These are phyloP conservation scores for Wickerhamiella domercqiae DNA, from an alignment of 805 yeast species.

Conservation along the genomic window DNA sequence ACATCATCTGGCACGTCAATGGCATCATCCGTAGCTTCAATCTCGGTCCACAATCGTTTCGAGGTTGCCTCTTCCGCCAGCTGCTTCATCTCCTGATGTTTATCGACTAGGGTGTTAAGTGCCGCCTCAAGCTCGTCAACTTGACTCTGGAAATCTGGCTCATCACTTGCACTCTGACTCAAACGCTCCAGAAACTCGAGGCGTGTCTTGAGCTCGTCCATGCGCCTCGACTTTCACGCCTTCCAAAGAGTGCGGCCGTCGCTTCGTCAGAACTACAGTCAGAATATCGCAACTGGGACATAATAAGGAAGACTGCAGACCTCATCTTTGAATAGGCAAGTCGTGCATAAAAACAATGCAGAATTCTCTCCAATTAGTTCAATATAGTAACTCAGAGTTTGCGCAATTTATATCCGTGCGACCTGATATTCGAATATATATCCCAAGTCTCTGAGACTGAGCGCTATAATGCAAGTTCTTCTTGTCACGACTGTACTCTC, in stretches of 20 bases:
- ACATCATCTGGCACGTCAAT: neutral
- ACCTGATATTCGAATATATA: too few species aligned
- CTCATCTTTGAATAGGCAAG: too few species aligned
- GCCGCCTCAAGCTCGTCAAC: conserved; percentile 9
- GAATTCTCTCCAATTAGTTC: too few species aligned
- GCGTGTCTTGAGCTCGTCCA: conserved; percentile 14
- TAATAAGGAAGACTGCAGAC: too few species aligned
- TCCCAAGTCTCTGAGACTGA: too few species aligned
- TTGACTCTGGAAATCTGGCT: conserved; percentile 5
- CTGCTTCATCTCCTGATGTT: conserved; percentile 7
- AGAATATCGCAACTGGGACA: neutral
- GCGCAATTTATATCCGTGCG: too few species aligned
- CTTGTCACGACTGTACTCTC: neutral
- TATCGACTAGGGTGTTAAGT: conserved; percentile 7
- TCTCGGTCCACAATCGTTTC: conserved; percentile 1
- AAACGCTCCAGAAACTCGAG: conserved; percentile 14
- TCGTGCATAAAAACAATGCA: too few species aligned
- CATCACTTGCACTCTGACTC: conserved; percentile 1
- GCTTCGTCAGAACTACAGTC: neutral
- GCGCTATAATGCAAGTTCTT: neutral
- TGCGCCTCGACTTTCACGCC: conserved; percentile 1
- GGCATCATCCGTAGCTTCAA: neutral
- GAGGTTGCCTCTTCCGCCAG: conserved; percentile 3
- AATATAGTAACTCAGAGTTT: too few species aligned
- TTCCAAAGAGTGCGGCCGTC: too few species aligned